These are phyloP conservation scores for Elsinoe fawcettii DNA, from an alignment of 2,329 filamentous ascomycete species.

Conservation along the genomic window DNA sequence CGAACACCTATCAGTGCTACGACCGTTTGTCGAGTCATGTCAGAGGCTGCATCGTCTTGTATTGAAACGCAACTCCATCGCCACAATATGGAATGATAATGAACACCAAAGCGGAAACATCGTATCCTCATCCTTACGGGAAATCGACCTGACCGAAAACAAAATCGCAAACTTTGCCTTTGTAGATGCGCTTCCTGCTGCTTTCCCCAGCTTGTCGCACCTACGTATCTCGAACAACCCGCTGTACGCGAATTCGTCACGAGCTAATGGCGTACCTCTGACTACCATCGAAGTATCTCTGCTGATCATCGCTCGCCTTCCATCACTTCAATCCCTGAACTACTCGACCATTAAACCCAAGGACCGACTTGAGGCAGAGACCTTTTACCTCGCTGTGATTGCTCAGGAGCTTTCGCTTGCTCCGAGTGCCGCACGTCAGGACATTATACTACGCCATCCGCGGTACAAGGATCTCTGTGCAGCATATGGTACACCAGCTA, in stretches of 20 bases:
- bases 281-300: slow-evolving; percentile 77
- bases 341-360: slow-evolving; percentile 59
- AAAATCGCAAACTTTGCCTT: slow-evolving; percentile 57
- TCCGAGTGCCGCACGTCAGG: slow-evolving; percentile 44
- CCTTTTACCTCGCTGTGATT: slow-evolving; percentile 85
- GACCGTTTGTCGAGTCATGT: slow-evolving; percentile 37
- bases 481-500: slow-evolving; percentile 62
- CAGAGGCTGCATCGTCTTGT: slow-evolving; percentile 42
- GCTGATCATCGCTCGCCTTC: slow-evolving; percentile 72
- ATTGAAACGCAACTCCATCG: slow-evolving; percentile 70
- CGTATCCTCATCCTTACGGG: slow-evolving; percentile 29
- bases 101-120: background rate
- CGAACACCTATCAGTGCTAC: slow-evolving; percentile 46
- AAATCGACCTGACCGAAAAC: slow-evolving; percentile 42
- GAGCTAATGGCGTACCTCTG: slow-evolving; percentile 35
- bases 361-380: slow-evolving; percentile 80
- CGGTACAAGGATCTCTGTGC: slow-evolving; percentile 67
- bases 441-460: slow-evolving; percentile 57
- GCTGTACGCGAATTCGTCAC: slow-evolving; percentile 56
- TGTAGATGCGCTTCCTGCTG: slow-evolving; percentile 57
- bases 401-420: slow-evolving; percentile 62
- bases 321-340: slow-evolving; percentile 60
- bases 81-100: background rate
- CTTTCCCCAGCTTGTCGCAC: slow-evolving; percentile 65
- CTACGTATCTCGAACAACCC: slow-evolving; percentile 83